Percentiles rank a stretch among this genome's conserved stretches.
Conservation (phyloP, 202 grass and related monocot species). For the Brachypodium distachyon region DNA sequence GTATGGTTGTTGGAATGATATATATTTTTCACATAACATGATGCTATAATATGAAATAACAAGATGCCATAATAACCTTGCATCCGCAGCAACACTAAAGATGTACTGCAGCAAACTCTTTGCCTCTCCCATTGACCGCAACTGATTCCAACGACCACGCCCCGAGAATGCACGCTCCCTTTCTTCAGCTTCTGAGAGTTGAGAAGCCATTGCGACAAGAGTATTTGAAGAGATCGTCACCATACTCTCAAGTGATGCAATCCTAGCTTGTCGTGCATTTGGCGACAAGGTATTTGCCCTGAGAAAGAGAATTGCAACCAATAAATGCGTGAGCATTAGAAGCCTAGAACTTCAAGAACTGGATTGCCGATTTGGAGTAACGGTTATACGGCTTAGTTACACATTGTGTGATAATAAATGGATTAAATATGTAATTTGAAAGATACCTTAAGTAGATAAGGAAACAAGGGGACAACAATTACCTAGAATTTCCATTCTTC, state of each 20-base stretch:
- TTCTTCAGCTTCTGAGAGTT: slow-evolving; percentile 97
- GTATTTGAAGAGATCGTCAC: slow-evolving; percentile 93
- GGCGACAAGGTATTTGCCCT: slow-evolving; percentile 83
- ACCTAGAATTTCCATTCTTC: slow-evolving; percentile 88
- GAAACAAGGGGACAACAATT: slow-evolving; percentile 17
- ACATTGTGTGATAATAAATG: neutral
- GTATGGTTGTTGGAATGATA: neutral
- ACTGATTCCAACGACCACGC: slow-evolving; percentile 86
- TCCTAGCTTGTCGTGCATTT: slow-evolving; percentile 79
- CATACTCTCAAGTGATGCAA: slow-evolving; percentile 97
- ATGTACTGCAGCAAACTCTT: slow-evolving; percentile 89
- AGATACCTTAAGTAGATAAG: neutral
- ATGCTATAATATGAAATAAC: neutral
- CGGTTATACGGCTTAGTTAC: neutral
- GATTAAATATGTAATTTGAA: neutral
- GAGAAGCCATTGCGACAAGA: slow-evolving; percentile 95
- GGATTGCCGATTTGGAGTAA: neutral
- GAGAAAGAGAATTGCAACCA: slow-evolving; percentile 26
- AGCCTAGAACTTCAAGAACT: neutral
- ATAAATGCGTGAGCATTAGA: slow-evolving; percentile 8
- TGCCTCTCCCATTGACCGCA: slow-evolving; percentile 91
- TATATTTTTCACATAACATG: neutral
- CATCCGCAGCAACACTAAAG: slow-evolving; percentile 80
- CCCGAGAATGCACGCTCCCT: slow-evolving; percentile 84
- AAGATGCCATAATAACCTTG: slow-evolving; percentile 46